These are phyloP conservation scores for Cutaneotrichosporon arboriforme DNA, from an alignment of 1,284 basidiomycete species.

Conservation along the genomic window DNA sequence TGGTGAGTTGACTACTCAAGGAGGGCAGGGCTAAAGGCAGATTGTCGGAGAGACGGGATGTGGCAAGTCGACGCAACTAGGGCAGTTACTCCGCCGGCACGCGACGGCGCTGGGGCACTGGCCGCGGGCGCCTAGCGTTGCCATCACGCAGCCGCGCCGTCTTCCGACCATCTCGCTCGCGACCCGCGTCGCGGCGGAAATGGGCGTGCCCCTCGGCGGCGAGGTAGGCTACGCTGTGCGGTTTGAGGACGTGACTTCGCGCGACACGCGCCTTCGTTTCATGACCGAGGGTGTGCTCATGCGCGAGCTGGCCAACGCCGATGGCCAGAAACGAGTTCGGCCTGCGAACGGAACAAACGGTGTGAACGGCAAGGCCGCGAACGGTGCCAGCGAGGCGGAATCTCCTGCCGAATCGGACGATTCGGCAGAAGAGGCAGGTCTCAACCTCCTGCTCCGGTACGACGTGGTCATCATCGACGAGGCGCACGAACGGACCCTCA, in stretches of 20 bases:
- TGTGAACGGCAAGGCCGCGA: not conserved
- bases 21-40: slow-evolving; percentile 14
- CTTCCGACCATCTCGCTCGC: slow-evolving; percentile 93
- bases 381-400: not conserved
- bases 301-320: slow-evolving; percentile 44
- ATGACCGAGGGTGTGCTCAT: slow-evolving; percentile 96
- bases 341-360: too few species aligned
- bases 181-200: slow-evolving; percentile 78
- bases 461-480: slow-evolving; percentile 92
- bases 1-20: slow-evolving; percentile 46
- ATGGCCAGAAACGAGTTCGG: not conserved
- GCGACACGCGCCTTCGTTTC: slow-evolving; percentile 76
- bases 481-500: slow-evolving; percentile 90
- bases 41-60: slow-evolving; percentile 95
- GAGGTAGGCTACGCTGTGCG: slow-evolving; percentile 91
- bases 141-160: slow-evolving; percentile 85
- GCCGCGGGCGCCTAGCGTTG: slow-evolving; percentile 61
- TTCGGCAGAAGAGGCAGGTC: not conserved
- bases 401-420: not conserved
- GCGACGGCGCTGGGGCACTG: slow-evolving; percentile 28
- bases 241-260: slow-evolving; percentile 76
- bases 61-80: slow-evolving; percentile 95
- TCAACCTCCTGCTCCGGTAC: slow-evolving; percentile 67
- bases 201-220: slow-evolving; percentile 62
- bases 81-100: slow-evolving; percentile 71